phyloP scores from a whole-genome alignment of 345 rosid species.

The Gossypium anomalum region DNA sequence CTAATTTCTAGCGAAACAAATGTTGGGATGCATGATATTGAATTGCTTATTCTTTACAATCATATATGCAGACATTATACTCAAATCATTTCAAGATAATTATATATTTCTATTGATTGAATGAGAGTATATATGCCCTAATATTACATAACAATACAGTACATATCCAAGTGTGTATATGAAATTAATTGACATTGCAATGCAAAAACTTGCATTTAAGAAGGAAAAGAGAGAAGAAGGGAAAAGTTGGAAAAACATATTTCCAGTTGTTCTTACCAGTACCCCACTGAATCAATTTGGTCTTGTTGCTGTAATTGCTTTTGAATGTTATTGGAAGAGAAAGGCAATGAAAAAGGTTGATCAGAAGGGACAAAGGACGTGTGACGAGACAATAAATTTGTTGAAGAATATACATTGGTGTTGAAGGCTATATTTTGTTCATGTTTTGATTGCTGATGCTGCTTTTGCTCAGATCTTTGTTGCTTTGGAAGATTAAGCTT shows the following conservation, averaged over 20 bases:
- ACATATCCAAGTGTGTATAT: background rate
- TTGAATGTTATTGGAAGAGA: slow-evolving; percentile 53
- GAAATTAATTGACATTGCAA: background rate
- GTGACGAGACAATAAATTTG: slow-evolving; percentile 36
- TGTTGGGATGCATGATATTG: too few relatives aligned
- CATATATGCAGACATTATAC: background rate
- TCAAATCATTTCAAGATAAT: background rate
- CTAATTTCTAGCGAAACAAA: too few relatives aligned
- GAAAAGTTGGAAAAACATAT: background rate
- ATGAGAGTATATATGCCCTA: background rate
- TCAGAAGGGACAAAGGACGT: slow-evolving; percentile 33
- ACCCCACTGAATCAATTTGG: slow-evolving; percentile 50
- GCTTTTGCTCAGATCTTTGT: slow-evolving; percentile 28
- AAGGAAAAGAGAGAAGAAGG: background rate
- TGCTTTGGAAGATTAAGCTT: slow-evolving; percentile 57
- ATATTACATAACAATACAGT: slow-evolving; percentile 10
- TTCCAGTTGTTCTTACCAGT: slow-evolving; percentile 29
- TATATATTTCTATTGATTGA: background rate
- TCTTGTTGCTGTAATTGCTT: slow-evolving; percentile 60
- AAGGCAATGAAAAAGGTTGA: slow-evolving; percentile 50
- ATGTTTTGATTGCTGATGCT: slow-evolving; percentile 30
- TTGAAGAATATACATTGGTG: slow-evolving; percentile 32
- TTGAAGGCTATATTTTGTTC: slow-evolving; percentile 37
- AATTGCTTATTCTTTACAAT: too few relatives aligned
- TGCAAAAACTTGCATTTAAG: background rate